These are phyloP conservation scores for Tuber melanosporum DNA, from an alignment of 495 filamentous ascomycete genomes.

Conservation along the genomic window DNA sequence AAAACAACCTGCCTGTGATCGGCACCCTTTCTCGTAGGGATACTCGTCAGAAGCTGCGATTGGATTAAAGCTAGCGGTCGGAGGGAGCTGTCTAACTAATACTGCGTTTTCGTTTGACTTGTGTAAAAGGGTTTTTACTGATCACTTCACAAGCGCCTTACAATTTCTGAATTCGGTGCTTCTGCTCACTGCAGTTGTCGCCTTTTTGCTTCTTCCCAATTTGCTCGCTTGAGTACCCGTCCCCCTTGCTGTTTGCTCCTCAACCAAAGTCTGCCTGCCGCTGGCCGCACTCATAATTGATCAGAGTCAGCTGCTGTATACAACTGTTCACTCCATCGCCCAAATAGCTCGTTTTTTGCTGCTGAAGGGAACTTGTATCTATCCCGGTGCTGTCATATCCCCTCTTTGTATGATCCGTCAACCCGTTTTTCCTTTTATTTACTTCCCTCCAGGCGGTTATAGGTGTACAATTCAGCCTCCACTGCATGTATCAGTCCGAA, in stretches of 20 bases:
- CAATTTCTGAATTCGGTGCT: neutral
- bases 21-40: neutral
- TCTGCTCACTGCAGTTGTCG: neutral
- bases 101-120: neutral
- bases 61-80: neutral
- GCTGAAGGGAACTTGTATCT: slow-evolving; percentile 12
- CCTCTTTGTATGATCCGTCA: slow-evolving; percentile 15
- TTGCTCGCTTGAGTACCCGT: slow-evolving; percentile 11
- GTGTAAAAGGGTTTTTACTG: neutral
- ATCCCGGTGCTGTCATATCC: neutral
- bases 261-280: slow-evolving; percentile 17
- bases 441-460: slow-evolving; percentile 14
- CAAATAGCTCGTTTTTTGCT: neutral
- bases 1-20: slow-evolving; percentile 7
- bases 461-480: slow-evolving; percentile 23
- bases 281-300: slow-evolving; percentile 10
- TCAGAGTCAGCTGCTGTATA: slow-evolving; percentile 12
- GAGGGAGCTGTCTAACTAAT: neutral
- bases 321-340: slow-evolving; percentile 4
- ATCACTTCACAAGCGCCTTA: neutral
- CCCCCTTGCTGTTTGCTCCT: slow-evolving; percentile 22
- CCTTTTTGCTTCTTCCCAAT: neutral
- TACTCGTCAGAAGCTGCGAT: neutral
- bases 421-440: slow-evolving; percentile 20
- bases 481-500: slow-evolving; percentile 18